Base-by-base conservation (phyloP, 345 rosid species). In the Hevea brasiliensis region DNA sequence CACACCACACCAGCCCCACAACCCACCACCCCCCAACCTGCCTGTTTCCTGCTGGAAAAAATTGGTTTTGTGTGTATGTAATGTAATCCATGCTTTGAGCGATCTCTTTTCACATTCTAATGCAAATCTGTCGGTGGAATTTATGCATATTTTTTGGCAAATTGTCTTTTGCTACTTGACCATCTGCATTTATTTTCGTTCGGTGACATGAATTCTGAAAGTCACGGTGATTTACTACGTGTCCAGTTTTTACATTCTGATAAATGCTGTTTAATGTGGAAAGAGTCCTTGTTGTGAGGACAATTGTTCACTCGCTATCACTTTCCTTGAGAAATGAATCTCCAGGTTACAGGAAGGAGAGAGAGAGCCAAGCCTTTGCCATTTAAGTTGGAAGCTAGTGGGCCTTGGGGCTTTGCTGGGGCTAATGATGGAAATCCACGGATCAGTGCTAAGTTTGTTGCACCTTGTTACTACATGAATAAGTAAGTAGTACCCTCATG, bases 291-390 rank as follows among this genome's bases (percentile, higher is more conserved):
- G 40, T 20, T 10, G 17, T 32, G 42, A 26, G 41, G 60, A 54
- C 14, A 56, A 9, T 11, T 47, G 5, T 58, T 1, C 42, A 44
- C 55, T 20, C 42, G 26, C 9, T 29, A 51, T 42, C 65, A 21
- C 57, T 78, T 44, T 70, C 21, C 53, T 12, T 45, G 65, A 51
- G 44, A 70, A 50, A 54, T 76, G 65, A 44, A 62, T 62, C 65
- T 50, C 57, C 85, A 92, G 98, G 99, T 92, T 61, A 92, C 99
- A 8, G 98, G 99, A 75, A 95, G 98, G 85, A 91, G 98, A 79
- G 99, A 95, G 65, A 80, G 96, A 85, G 99, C 98, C n/a, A 95
- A 92, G 79, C 89, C 99, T 61, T 79, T 95, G 81, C 88, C 89
- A 0, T 95, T 95, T 73, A 89, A 92, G 84, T 69, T 95, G 84